These are phyloP conservation scores for Microcera coccophila DNA, from an alignment of 2,329 filamentous ascomycete species.

Conservation along the genomic window DNA sequence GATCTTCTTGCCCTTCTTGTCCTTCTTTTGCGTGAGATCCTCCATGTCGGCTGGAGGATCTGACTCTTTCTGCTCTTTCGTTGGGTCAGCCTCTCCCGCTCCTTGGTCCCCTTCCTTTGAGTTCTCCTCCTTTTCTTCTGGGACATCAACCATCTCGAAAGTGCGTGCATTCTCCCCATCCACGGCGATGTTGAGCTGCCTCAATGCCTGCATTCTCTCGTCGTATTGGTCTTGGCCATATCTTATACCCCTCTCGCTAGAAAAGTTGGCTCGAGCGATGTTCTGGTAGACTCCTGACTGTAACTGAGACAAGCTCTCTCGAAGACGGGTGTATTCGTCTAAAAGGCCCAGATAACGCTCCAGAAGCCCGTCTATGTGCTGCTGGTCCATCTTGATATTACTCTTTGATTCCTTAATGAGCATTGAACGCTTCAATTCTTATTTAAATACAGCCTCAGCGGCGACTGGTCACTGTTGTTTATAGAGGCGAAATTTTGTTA, in stretches of 20 bases:
- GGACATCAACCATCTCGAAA: conserved; percentile 16
- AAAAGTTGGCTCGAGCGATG: conserved; percentile 73
- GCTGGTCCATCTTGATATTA: conserved; percentile 18
- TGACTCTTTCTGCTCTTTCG: background rate
- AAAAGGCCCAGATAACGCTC: conserved; percentile 63
- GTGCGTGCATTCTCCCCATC: conserved; percentile 11
- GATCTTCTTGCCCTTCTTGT: conserved; percentile 16
- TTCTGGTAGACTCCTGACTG: conserved; percentile 55
- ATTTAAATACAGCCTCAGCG: too few species aligned
- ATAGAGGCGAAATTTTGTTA: too few species aligned
- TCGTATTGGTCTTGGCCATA: conserved; percentile 72
- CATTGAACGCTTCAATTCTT: too few species aligned
- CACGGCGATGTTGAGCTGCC: conserved; percentile 35
- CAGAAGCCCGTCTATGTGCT: conserved; percentile 59
- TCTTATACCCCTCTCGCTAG: conserved; percentile 56
- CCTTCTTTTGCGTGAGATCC: conserved; percentile 13
- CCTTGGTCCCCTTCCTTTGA: conserved; percentile 3
- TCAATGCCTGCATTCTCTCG: conserved; percentile 63
- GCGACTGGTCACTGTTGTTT: too few species aligned
- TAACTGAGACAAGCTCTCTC: conserved; percentile 48
- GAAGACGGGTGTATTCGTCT: conserved; percentile 62
- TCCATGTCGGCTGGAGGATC: conserved; percentile 1
- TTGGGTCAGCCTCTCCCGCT: conserved; percentile 6
- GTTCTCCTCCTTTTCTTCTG: conserved; percentile 6
- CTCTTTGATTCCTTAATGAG: too few species aligned